Evolutionary conservation across 2,329 filamentous ascomycete species (phyloP).

Genomic region (Neospermospora avenae): DNA sequence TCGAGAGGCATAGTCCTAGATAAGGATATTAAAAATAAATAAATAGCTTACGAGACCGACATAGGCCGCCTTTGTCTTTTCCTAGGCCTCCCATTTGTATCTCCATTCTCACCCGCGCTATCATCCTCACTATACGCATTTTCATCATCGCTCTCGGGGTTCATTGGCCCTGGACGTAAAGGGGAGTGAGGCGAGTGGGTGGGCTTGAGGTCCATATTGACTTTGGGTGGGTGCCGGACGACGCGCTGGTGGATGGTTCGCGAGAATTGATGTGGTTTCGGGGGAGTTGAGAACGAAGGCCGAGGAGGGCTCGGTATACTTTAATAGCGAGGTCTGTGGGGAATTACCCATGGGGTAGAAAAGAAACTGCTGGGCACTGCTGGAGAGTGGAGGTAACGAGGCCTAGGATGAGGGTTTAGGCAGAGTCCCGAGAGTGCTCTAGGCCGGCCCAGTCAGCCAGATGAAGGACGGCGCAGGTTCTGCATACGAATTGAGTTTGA

Average conservation of each 20-base stretch:
- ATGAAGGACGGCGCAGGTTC: neutral
- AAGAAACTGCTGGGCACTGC: neutral
- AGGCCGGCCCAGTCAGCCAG: slow-evolving; percentile 2
- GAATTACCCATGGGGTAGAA: neutral
- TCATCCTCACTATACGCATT: slow-evolving; percentile 34
- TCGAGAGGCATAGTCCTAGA: slow-evolving; percentile 25
- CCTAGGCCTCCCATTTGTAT: slow-evolving; percentile 35
- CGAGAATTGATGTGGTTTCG: slow-evolving; percentile 22
- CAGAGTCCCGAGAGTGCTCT: neutral
- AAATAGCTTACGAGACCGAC: slow-evolving; percentile 48
- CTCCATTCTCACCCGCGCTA: slow-evolving; percentile 23
- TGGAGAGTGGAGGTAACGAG: neutral
- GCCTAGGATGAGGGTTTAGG: neutral
- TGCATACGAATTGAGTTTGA: neutral
- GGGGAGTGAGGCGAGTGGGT: slow-evolving; percentile 27
- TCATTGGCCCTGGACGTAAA: slow-evolving; percentile 25
- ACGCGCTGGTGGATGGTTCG: slow-evolving; percentile 9
- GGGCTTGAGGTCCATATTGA: slow-evolving; percentile 30
- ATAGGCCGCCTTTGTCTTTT: slow-evolving; percentile 49
- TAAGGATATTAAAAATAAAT: too few relatives aligned
- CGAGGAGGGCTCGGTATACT: slow-evolving; percentile 15
- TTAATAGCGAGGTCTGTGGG: slow-evolving; percentile 21
- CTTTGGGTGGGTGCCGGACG: neutral
- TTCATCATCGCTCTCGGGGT: slow-evolving; percentile 35
- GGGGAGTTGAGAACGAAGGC: slow-evolving; percentile 27